These are phyloP conservation scores for Linnemannia elongata DNA, from an alignment of 192 early-diverging fungal species.

Conservation along the genomic window DNA sequence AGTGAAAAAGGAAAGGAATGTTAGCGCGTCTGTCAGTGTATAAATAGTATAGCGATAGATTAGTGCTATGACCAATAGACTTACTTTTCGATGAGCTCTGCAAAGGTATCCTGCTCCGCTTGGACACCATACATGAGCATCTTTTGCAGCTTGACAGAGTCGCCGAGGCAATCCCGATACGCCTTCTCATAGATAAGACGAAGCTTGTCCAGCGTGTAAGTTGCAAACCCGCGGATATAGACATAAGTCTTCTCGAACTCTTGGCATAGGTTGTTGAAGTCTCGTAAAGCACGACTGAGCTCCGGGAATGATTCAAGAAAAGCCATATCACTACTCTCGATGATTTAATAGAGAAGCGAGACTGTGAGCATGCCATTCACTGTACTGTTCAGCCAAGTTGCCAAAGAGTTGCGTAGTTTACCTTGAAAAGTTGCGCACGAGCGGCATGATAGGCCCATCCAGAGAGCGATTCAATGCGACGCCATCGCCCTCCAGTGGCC, in stretches of 20 bases:
- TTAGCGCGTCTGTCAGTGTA: background rate
- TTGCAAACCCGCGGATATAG: constrained; percentile 66
- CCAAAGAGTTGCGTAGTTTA: background rate
- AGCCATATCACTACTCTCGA: constrained; percentile 58
- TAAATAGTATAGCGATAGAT: background rate
- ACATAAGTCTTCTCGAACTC: constrained; percentile 69
- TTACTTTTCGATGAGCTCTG: constrained; percentile 69
- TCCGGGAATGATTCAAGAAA: constrained; percentile 62
- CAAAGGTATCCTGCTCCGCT: constrained; percentile 60
- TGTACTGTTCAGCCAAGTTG: background rate
- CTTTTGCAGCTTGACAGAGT: constrained; percentile 48
- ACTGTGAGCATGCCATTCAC: background rate
- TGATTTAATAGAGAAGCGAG: background rate
- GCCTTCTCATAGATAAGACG: constrained; percentile 62
- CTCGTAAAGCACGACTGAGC: constrained; percentile 46
- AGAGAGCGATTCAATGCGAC: constrained; percentile 29
- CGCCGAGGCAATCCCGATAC: constrained; percentile 51
- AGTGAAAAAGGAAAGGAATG: background rate
- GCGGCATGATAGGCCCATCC: constrained; percentile 33
- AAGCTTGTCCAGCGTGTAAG: constrained; percentile 63
- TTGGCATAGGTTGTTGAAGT: constrained; percentile 56
- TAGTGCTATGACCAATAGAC: background rate
- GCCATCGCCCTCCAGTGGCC: constrained; percentile 64
- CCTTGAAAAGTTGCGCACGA: constrained; percentile 51
- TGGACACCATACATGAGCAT: constrained; percentile 38